Evolutionary conservation across 116 monocot genomes (phyloP).

Genomic region (Iris pallida): DNA sequence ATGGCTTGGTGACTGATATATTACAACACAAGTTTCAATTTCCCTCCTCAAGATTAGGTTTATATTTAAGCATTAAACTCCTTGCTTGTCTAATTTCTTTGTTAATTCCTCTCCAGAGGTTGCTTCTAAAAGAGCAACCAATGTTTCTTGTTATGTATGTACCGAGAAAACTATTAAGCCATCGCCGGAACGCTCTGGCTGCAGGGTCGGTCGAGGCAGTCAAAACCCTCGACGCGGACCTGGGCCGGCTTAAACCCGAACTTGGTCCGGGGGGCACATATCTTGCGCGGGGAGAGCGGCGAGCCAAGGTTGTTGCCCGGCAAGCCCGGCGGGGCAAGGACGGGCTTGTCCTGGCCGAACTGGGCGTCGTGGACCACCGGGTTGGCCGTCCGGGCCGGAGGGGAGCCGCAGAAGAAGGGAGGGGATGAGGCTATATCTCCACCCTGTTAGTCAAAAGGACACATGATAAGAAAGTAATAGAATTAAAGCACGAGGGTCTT

Average conservation of each 20-base stretch:
- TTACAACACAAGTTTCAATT: not conserved
- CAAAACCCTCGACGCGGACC: slow-evolving; percentile 41
- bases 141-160: not conserved
- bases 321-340: slow-evolving; percentile 4
- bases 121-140: not conserved
- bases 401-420: slow-evolving; percentile 43
- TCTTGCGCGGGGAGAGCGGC: slow-evolving; percentile 11
- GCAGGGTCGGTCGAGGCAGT: slow-evolving; percentile 21
- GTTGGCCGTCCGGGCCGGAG: slow-evolving; percentile 35
- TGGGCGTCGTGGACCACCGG: slow-evolving; percentile 34
- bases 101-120: not conserved
- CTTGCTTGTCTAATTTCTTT: not conserved
- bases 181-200: slow-evolving; percentile 31
- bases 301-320: not conserved
- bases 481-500: no score
- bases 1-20: not conserved
- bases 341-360: slow-evolving; percentile 21
- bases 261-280: slow-evolving; percentile 16
- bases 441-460: slow-evolving; percentile 1
- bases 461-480: no score
- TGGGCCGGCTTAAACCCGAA: slow-evolving; percentile 28
- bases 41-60: not conserved
- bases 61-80: not conserved
- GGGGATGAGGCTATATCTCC: slow-evolving; percentile 25
- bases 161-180: slow-evolving; percentile 12